Percentiles rank a stretch among this genome's conserved stretches.
These are phyloP conservation scores for Gloeophyllum trabeum DNA, from an alignment of 768 basidiomycete genomes.

Conservation along the genomic window DNA sequence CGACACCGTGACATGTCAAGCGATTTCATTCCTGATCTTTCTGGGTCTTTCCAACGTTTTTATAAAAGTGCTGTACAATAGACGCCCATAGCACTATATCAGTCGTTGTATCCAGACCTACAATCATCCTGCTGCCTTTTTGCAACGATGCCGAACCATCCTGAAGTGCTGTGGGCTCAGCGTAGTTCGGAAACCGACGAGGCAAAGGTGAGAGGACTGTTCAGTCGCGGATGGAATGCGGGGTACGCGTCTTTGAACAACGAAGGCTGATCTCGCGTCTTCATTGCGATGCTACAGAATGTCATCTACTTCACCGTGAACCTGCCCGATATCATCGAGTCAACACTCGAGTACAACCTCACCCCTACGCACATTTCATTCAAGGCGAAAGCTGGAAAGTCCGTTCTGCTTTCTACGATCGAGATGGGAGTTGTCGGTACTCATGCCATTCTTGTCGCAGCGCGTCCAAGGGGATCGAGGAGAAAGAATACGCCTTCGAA, in stretches of 20 bases:
- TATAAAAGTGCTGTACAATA: neutral
- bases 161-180: slow-evolving; percentile 94
- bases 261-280: slow-evolving; percentile 3
- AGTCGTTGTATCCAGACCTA: slow-evolving; percentile 1
- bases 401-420: too few species aligned
- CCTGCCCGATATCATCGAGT: slow-evolving; percentile 57
- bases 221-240: neutral
- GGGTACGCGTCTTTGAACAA: slow-evolving; percentile 2
- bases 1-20: neutral
- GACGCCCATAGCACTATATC: too few species aligned
- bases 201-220: slow-evolving; percentile 42
- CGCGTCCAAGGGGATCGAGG: slow-evolving; percentile 28
- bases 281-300: slow-evolving; percentile 50
- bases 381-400: slow-evolving; percentile 58
- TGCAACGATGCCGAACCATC: slow-evolving; percentile 41
- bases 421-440: neutral
- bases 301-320: slow-evolving; percentile 79
- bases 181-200: slow-evolving; percentile 58
- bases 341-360: slow-evolving; percentile 48
- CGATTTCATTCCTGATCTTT: slow-evolving; percentile 15
- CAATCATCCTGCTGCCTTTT: slow-evolving; percentile 7
- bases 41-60: slow-evolving; percentile 10
- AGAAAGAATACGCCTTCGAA: slow-evolving; percentile 62
- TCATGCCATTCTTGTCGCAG: slow-evolving; percentile 10
- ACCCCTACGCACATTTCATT: slow-evolving; percentile 48